phyloP scores from a whole-genome alignment of 306 rosid species.

The Crotalaria pallida region DNA sequence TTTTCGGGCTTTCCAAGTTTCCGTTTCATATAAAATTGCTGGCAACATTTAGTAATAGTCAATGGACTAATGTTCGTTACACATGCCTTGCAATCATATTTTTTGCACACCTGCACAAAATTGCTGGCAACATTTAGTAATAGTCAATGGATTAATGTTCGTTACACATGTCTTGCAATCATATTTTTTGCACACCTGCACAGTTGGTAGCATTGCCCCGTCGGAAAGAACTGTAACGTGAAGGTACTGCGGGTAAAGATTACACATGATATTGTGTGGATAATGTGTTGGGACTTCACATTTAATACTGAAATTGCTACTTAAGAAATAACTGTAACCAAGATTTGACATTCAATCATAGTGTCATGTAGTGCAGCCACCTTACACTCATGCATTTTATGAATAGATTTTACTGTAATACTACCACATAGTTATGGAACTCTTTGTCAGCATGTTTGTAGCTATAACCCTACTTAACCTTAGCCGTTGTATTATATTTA shows the following conservation, averaged over 20 bases:
- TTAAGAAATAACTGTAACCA: background rate
- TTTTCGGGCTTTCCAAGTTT: no score
- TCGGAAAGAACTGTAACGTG: background rate
- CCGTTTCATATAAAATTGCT: no score
- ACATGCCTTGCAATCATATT: background rate
- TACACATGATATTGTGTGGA: background rate
- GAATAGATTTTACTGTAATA: background rate
- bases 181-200: background rate
- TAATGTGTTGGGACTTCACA: background rate
- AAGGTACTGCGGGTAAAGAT: background rate
- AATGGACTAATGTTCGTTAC: background rate
- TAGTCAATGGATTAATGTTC: background rate
- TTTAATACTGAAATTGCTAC: background rate
- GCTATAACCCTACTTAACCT: background rate
- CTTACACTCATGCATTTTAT: background rate
- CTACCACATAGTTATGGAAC: background rate
- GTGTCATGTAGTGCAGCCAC: background rate
- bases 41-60: background rate
- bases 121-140: background rate
- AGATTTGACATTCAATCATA: background rate
- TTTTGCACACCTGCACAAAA: background rate
- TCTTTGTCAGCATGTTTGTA: background rate
- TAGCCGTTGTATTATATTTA: background rate
- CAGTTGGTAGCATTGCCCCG: background rate
- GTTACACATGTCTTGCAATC: background rate